phyloP scores from a whole-genome alignment of 1,284 basidiomycete species.

The Athelia sp. region DNA sequence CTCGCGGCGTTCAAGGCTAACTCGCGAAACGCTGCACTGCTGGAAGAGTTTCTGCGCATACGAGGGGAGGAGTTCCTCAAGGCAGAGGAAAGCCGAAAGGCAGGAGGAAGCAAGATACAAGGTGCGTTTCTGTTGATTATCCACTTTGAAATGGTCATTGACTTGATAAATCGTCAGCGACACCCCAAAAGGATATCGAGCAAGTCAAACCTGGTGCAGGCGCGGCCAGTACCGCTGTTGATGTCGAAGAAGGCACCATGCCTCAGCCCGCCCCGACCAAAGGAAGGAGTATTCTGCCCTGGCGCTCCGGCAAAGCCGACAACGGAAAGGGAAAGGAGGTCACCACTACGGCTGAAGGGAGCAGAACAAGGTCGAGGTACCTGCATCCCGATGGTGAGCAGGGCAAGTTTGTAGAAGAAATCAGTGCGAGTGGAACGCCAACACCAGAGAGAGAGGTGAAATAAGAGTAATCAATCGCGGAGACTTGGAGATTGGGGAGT shows the following conservation, averaged over 20 bases:
- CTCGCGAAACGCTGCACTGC: constrained; percentile 75
- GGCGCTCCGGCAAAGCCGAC: background rate
- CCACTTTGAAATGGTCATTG: background rate
- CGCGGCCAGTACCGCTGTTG: background rate
- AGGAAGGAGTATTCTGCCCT: background rate
- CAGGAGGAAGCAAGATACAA: background rate
- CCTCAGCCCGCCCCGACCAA: background rate
- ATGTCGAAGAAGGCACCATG: background rate
- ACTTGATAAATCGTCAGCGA: background rate
- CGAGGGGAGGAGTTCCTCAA: constrained; percentile 63
- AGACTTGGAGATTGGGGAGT: no score
- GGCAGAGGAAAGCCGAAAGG: constrained; percentile 28
- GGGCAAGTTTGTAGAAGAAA: background rate
- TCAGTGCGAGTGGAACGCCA: background rate
- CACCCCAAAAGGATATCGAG: background rate
- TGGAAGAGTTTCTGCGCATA: constrained; percentile 69
- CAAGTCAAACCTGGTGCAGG: background rate
- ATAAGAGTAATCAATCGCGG: no score
- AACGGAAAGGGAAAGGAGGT: background rate
- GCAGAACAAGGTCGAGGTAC: background rate
- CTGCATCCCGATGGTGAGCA: background rate
- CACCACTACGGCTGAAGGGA: background rate
- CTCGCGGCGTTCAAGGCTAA: constrained; percentile 84
- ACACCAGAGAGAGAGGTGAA: no score
- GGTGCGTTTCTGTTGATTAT: background rate